Percentiles rank a stretch among this genome's conserved stretches.
Evolutionary conservation across 495 filamentous ascomycete species (phyloP).

Genomic region (Rhypophila decipiens): DNA sequence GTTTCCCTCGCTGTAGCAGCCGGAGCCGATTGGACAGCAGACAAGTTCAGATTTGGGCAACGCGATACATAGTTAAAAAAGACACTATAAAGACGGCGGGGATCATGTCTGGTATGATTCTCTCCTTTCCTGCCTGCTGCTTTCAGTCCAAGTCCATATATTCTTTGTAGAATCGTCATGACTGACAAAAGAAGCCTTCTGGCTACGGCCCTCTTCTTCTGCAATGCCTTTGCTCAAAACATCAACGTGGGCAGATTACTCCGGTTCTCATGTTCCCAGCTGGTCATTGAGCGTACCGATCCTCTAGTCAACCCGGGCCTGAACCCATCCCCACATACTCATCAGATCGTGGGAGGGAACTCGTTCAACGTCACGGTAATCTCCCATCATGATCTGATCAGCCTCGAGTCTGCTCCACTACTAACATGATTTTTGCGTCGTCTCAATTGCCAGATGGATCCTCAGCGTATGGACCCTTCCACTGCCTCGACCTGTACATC

Average conservation of each 20-base stretch:
- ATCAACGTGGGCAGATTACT: constrained; percentile 1
- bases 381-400: too few species aligned
- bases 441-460: constrained; percentile 7
- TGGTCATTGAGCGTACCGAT: constrained; percentile 4
- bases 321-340: constrained; percentile 7
- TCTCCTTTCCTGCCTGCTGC: too few species aligned
- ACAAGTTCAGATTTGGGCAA: too few species aligned
- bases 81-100: too few species aligned
- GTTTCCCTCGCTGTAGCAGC: too few species aligned
- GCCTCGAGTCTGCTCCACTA: not conserved
- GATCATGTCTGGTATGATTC: too few species aligned
- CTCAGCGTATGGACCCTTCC: constrained; percentile 9
- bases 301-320: constrained; percentile 8
- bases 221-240: not conserved
- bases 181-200: too few species aligned
- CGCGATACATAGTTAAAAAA: too few species aligned
- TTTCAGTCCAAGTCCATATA: too few species aligned
- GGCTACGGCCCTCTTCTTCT: too few species aligned
- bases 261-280: constrained; percentile 5
- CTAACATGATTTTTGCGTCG: not conserved
- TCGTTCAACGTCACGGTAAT: constrained; percentile 15
- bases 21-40: too few species aligned
- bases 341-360: constrained; percentile 15
- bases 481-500: constrained; percentile 18
- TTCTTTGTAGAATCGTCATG: too few species aligned